phyloP scores from a whole-genome alignment of 805 yeast species.

The Kazachstania africana region DNA sequence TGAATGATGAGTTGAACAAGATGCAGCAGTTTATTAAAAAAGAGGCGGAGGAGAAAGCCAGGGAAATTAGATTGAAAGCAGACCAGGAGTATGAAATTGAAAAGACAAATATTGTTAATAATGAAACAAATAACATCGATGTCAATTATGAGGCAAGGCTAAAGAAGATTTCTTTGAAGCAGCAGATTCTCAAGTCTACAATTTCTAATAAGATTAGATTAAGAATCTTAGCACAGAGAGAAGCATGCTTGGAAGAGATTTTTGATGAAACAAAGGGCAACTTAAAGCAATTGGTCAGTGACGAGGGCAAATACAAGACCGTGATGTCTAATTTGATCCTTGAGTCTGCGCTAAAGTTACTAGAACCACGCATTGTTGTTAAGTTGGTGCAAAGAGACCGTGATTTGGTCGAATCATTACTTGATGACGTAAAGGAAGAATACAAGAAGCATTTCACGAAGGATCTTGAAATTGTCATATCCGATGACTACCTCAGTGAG shows the following conservation, averaged over 20 bases:
- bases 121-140: constrained; percentile 85
- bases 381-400: constrained; percentile 36
- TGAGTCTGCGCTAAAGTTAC: constrained; percentile 60
- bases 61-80: constrained; percentile 89
- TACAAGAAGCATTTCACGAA: constrained; percentile 54
- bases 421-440: constrained; percentile 46
- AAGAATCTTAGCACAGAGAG: constrained; percentile 77
- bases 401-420: constrained; percentile 29
- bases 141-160: constrained; percentile 64
- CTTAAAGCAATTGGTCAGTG: constrained; percentile 41
- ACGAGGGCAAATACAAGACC: constrained; percentile 53
- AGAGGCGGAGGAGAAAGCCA: constrained; percentile 98
- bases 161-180: constrained; percentile 85
- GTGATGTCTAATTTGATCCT: constrained; percentile 68
- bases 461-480: constrained; percentile 42
- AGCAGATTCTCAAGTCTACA: constrained; percentile 91
- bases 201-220: constrained; percentile 92
- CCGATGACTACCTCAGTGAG: constrained; percentile 48
- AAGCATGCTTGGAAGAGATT: constrained; percentile 62
- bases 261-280: constrained; percentile 57
- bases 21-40: constrained; percentile 98
- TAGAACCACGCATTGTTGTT: constrained; percentile 58
- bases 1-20: constrained; percentile 88
- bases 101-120: constrained; percentile 87
- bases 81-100: constrained; percentile 98